These are phyloP conservation scores for Boeremia lycopersici DNA, from an alignment of 2,329 filamentous ascomycete species.

Conservation along the genomic window DNA sequence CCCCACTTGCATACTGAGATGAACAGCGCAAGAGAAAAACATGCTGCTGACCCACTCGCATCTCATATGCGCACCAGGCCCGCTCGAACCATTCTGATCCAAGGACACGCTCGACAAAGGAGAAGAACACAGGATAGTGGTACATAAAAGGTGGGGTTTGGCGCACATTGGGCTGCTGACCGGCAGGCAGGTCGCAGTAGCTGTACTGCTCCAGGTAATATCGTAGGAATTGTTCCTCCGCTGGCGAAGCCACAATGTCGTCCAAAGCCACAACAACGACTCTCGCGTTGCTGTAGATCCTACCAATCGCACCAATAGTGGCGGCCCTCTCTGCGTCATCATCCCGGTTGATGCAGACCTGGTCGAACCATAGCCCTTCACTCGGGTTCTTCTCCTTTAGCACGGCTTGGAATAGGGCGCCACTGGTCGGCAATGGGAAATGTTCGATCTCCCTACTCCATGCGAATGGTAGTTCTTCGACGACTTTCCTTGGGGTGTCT, in stretches of 20 bases:
- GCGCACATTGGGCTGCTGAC: constrained; percentile 34
- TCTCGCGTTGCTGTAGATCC: constrained; percentile 51
- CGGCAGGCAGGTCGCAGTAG: constrained; percentile 21
- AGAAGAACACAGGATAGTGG: constrained; percentile 26
- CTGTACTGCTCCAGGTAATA: constrained; percentile 49
- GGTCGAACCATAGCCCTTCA: constrained; percentile 55
- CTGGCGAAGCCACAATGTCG: constrained; percentile 45
- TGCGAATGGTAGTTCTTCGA: constrained; percentile 42
- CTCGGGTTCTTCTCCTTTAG: constrained; percentile 44
- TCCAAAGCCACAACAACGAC: constrained; percentile 51
- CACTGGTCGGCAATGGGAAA: constrained; percentile 49
- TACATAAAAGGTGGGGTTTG: constrained; percentile 41
- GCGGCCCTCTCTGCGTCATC: constrained; percentile 48
- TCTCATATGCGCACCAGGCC: constrained; percentile 54
- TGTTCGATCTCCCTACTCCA: constrained; percentile 42
- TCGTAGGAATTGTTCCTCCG: constrained; percentile 46
- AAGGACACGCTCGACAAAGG: constrained; percentile 46
- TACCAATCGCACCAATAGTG: constrained; percentile 51
- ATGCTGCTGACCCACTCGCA: constrained; percentile 49
- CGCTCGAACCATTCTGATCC: constrained; percentile 52
- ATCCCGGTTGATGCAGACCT: constrained; percentile 53
- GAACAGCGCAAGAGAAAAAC: constrained; percentile 51
- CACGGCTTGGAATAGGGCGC: constrained; percentile 50
- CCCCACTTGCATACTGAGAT: constrained; percentile 27
- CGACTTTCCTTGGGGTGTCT: constrained; percentile 32